Conservation (phyloP, 2,329 filamentous ascomycete species). For the Lecanoromycetidae sp. region DNA sequence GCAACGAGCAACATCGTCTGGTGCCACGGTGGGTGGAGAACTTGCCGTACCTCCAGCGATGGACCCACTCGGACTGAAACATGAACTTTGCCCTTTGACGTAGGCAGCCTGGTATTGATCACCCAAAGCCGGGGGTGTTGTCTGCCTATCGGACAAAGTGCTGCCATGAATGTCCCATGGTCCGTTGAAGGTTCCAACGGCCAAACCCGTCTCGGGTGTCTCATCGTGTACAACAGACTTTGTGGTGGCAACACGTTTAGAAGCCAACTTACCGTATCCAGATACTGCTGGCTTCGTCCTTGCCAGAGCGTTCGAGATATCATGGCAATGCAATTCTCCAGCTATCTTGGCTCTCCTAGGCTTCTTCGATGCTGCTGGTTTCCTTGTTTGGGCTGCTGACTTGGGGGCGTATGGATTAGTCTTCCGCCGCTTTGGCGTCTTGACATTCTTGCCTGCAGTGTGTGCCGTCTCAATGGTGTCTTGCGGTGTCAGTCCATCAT, state of each 20-base stretch:
- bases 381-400: neutral
- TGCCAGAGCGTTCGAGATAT: slow-evolving; percentile 3
- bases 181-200: too few relatives aligned
- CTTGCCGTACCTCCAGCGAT: too few relatives aligned
- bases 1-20: neutral
- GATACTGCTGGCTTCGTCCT: slow-evolving; percentile 3
- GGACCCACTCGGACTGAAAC: too few relatives aligned
- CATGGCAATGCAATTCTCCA: neutral
- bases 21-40: neutral
- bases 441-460: neutral
- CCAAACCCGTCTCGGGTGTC: neutral
- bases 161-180: too few relatives aligned
- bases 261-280: neutral
- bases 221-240: neutral
- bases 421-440: neutral
- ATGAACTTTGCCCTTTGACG: too few relatives aligned
- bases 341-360: neutral
- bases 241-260: neutral
- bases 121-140: neutral
- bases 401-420: neutral
- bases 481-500: too few relatives aligned
- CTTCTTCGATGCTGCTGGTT: neutral
- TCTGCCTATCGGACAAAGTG: too few relatives aligned
- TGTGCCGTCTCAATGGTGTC: neutral
- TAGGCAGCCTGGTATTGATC: neutral